Percentiles rank a stretch among this genome's conserved stretches.
Evolutionary conservation across 148 eudicot species (phyloP).

Genomic region (Rhododendron griersonianum): DNA sequence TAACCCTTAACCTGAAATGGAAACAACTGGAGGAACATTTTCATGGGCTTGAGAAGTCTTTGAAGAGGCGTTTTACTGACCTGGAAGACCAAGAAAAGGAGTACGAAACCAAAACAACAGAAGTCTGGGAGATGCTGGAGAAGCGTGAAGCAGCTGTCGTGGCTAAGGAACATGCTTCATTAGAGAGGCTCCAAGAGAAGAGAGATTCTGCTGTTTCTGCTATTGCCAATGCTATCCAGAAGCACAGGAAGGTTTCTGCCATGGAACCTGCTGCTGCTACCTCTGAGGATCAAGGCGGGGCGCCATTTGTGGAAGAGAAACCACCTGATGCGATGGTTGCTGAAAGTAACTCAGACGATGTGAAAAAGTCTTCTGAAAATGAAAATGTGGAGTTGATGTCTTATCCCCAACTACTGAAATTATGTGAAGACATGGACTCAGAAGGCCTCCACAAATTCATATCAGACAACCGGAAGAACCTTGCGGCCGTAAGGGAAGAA

Average conservation of each 20-base stretch:
- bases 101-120: slow-evolving; percentile 60
- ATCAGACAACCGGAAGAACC: slow-evolving; percentile 98
- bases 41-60: slow-evolving; percentile 90
- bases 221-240: slow-evolving; percentile 65
- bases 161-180: slow-evolving; percentile 77
- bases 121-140: slow-evolving; percentile 60
- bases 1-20: slow-evolving; percentile 93
- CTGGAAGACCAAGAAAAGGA: slow-evolving; percentile 96
- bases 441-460: slow-evolving; percentile 91
- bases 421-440: slow-evolving; percentile 83
- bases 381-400: slow-evolving; percentile 55
- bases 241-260: slow-evolving; percentile 47
- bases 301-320: slow-evolving; percentile 37
- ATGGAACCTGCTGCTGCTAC: slow-evolving; percentile 27
- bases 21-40: slow-evolving; percentile 96
- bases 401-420: slow-evolving; percentile 70
- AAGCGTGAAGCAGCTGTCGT: slow-evolving; percentile 72
- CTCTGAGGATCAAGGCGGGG: slow-evolving; percentile 37
- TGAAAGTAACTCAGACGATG: slow-evolving; percentile 38
- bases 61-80: slow-evolving; percentile 94
- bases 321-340: slow-evolving; percentile 43
- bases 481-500: slow-evolving; percentile 88
- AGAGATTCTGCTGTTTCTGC: slow-evolving; percentile 92
- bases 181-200: slow-evolving; percentile 83
- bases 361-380: slow-evolving; percentile 37